phyloP scores from a whole-genome alignment of 2,329 filamentous ascomycete species.

The Apiospora malaysiana region DNA sequence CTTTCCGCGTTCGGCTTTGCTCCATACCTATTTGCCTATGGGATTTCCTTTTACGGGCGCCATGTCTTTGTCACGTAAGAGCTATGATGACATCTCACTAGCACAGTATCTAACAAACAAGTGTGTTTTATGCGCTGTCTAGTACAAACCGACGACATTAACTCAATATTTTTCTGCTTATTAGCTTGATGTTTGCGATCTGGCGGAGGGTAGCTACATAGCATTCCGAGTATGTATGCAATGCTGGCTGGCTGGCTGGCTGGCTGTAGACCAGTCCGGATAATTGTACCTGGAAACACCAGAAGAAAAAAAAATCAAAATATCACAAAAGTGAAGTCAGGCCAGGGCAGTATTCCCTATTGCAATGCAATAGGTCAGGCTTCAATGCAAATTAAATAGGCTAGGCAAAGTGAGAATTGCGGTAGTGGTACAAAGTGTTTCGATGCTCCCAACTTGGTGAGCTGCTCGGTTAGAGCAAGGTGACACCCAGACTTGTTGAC shows the following conservation, averaged over 20 bases:
- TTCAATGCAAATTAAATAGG: neutral
- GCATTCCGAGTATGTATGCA: too few relatives aligned
- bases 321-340: neutral
- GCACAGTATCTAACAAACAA: neutral
- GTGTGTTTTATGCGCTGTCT: neutral
- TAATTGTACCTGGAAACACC: neutral
- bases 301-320: neutral
- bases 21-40: neutral
- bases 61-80: neutral
- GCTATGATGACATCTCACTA: neutral
- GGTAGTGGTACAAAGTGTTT: neutral
- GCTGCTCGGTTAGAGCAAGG: neutral
- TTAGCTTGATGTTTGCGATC: neutral
- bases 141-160: too few relatives aligned
- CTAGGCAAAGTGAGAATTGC: neutral
- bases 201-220: neutral
- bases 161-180: too few relatives aligned
- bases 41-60: constrained; percentile 8
- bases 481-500: neutral
- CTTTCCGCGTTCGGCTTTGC: neutral
- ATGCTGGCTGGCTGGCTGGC: too few relatives aligned
- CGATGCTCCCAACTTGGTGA: neutral
- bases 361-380: neutral
- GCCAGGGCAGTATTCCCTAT: neutral
- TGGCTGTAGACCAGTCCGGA: too few relatives aligned